Percentiles rank a stretch among this genome's conserved stretches.
phyloP scores from a whole-genome alignment of 2,329 filamentous ascomycete genomes.

The Oidium heveae region DNA sequence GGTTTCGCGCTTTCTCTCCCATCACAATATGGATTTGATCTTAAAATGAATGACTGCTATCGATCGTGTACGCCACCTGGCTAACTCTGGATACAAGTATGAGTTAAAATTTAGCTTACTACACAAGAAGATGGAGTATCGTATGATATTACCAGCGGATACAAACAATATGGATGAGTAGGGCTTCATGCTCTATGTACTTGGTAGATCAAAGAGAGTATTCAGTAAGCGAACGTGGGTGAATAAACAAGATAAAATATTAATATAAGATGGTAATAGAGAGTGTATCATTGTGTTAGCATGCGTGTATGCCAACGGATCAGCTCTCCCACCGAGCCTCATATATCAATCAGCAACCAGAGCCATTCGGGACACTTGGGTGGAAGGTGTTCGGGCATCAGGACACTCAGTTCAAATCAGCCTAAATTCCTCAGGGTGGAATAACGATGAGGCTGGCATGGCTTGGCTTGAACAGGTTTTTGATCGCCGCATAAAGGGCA shows the following conservation, averaged over 20 bases:
- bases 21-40: too few relatives aligned
- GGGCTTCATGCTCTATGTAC: conserved; percentile 5
- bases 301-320: conserved; percentile 7
- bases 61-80: too few relatives aligned
- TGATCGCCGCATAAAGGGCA: conserved; percentile 11
- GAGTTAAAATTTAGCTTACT: too few relatives aligned
- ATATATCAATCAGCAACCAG: conserved; percentile 13
- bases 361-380: too few relatives aligned
- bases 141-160: too few relatives aligned
- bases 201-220: conserved; percentile 5
- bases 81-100: too few relatives aligned
- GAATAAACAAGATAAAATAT: conserved; percentile 2
- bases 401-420: too few relatives aligned
- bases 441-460: conserved; percentile 14
- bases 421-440: conserved; percentile 9
- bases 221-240: conserved; percentile 3
- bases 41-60: too few relatives aligned
- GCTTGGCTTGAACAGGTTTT: conserved; percentile 16
- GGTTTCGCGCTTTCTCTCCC: too few relatives aligned
- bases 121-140: too few relatives aligned
- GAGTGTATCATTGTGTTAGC: conserved; percentile 4
- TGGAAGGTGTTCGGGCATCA: too few relatives aligned
- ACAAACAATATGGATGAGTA: neutral
- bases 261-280: conserved; percentile 7
- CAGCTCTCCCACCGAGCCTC: conserved; percentile 10